Conservation (phyloP, 2,329 filamentous ascomycete genomes). For the Bipolaris bicolor region DNA sequence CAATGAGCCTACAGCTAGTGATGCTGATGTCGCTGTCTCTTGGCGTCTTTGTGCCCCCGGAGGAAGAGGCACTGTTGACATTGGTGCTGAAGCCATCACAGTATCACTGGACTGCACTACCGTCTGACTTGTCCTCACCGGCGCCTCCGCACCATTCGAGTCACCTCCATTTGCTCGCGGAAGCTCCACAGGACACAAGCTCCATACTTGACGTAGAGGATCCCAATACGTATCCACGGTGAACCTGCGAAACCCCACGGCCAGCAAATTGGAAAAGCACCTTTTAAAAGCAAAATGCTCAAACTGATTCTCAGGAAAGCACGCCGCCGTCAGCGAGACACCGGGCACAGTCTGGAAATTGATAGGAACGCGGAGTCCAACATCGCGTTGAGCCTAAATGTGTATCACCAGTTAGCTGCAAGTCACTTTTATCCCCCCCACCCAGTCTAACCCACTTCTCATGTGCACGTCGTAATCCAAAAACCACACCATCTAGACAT, state of each 20-base stretch:
- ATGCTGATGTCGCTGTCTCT: constrained; percentile 11
- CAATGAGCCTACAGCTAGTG: constrained; percentile 1
- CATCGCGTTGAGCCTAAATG: constrained; percentile 66
- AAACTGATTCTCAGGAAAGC: constrained; percentile 63
- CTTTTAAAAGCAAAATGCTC: constrained; percentile 57
- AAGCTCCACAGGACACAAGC: constrained; percentile 65
- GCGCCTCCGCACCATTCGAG: constrained; percentile 7
- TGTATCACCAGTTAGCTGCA: constrained; percentile 17
- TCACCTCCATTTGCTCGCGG: constrained; percentile 36
- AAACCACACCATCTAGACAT: background rate
- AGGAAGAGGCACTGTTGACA: constrained; percentile 15
- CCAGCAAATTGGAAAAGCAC: constrained; percentile 69
- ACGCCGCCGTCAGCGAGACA: constrained; percentile 63
- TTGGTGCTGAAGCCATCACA: constrained; percentile 24
- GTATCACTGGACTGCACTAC: constrained; percentile 25
- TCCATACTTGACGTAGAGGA: constrained; percentile 59
- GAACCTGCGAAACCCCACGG: constrained; percentile 64
- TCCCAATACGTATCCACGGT: constrained; percentile 71
- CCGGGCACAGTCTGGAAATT: constrained; percentile 66
- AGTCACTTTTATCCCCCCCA: too few species aligned
- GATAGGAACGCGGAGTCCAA: constrained; percentile 64
- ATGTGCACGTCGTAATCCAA: background rate
- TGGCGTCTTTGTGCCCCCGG: constrained; percentile 19
- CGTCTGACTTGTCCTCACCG: constrained; percentile 20
- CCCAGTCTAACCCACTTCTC: too few species aligned